These are phyloP conservation scores for Colletotrichum graminicola DNA, from an alignment of 2,329 filamentous ascomycete species.

Conservation along the genomic window DNA sequence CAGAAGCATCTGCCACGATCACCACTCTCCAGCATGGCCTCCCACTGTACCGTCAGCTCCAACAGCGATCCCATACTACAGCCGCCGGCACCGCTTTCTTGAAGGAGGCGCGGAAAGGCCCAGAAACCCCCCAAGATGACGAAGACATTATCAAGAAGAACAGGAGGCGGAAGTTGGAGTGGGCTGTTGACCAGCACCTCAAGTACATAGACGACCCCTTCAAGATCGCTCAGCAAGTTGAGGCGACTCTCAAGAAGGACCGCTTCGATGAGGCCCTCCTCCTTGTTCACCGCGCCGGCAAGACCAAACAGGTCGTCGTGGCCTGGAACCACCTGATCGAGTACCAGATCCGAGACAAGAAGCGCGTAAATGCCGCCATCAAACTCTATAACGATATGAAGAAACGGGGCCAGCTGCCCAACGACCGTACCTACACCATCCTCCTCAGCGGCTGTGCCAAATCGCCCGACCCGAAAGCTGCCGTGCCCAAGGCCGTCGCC, in stretches of 20 bases:
- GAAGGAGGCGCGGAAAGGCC: neutral
- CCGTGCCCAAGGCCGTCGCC: conserved; percentile 76
- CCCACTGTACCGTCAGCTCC: neutral
- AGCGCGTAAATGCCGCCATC: conserved; percentile 72
- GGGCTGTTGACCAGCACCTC: conserved; percentile 67
- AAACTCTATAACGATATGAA: conserved; percentile 99
- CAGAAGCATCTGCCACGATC: conserved; percentile 1
- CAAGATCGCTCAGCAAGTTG: conserved; percentile 77
- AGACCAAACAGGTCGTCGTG: conserved; percentile 73
- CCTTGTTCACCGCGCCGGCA: conserved; percentile 78
- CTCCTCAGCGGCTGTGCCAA: conserved; percentile 81
- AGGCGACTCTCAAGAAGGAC: conserved; percentile 68
- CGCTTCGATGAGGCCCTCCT: conserved; percentile 75
- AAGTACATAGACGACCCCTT: conserved; percentile 76
- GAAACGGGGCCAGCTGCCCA: conserved; percentile 85
- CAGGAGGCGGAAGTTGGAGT: conserved; percentile 49
- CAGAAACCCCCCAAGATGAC: conserved; percentile 4
- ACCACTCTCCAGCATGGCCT: conserved; percentile 6
- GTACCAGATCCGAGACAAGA: conserved; percentile 71
- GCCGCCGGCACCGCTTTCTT: neutral
- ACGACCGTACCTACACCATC: conserved; percentile 85
- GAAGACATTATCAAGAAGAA: conserved; percentile 41
- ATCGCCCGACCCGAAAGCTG: conserved; percentile 68
- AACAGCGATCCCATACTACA: conserved; percentile 4
- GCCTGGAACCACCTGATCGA: conserved; percentile 91